Percentiles rank a stretch among this genome's conserved stretches.
phyloP scores from a whole-genome alignment of 768 basidiomycete genomes.

The Favolaschia claudopus region DNA sequence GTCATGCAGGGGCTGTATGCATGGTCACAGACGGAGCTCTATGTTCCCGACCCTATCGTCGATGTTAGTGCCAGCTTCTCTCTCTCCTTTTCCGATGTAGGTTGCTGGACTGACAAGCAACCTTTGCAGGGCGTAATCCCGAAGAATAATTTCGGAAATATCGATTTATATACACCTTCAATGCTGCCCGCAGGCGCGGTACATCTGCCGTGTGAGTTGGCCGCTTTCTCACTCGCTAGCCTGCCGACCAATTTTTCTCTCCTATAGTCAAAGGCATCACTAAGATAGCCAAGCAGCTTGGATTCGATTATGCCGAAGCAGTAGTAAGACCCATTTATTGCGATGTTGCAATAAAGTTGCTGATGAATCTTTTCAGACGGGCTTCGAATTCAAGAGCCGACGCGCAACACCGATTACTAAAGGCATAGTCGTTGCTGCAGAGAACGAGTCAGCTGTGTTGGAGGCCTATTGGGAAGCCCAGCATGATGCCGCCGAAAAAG shows the following conservation, averaged over 20 bases:
- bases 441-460: conserved; percentile 75
- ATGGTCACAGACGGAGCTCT: conserved; percentile 83
- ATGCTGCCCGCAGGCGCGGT: conserved; percentile 92
- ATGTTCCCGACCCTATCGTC: conserved; percentile 79
- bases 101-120: conserved; percentile 2
- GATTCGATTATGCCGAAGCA: conserved; percentile 92
- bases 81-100: conserved; percentile 6
- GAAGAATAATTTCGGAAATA: conserved; percentile 96
- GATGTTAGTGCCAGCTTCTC: conserved; percentile 62
- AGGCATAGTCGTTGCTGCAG: conserved; percentile 87
- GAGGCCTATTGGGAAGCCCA: conserved; percentile 92
- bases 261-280: conserved; percentile 81
- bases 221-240: background rate
- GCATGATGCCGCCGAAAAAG: conserved; percentile 78
- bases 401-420: conserved; percentile 85
- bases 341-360: background rate
- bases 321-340: conserved; percentile 63
- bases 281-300: conserved; percentile 88
- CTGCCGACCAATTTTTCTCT: conserved; percentile 20
- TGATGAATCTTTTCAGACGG: conserved; percentile 63
- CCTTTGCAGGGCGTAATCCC: conserved; percentile 82
- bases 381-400: conserved; percentile 96
- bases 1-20: conserved; percentile 90
- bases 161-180: conserved; percentile 92
- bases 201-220: conserved; percentile 87